Base-by-base conservation (phyloP, 1,284 basidiomycete species). In the Sphagnurus paluster region DNA sequence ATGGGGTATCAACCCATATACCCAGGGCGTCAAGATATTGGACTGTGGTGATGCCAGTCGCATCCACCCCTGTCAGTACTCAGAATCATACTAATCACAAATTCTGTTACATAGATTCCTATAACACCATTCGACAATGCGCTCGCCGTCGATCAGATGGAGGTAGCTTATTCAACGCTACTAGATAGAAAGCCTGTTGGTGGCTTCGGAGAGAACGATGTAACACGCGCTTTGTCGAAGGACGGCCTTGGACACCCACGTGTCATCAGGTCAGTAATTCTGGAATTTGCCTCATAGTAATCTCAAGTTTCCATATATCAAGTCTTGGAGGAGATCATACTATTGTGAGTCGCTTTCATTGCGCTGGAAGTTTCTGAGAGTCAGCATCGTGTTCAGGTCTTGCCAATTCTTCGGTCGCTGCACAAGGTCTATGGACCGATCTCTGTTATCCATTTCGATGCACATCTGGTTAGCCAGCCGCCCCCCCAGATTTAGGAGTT, bases 401-500 rank as follows among this genome's bases (percentile, higher is more conserved):
- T 86, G 17, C 87, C 87, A 6, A 87, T 90, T 53, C 72, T 91
- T 11, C 81, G 87, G 33, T 76, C 87, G 5, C 66, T 91, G 33
- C 65, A 86, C 68, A 80, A 79, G 58, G 71, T 84, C 16, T 88
- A 91, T 58, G 88, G 87, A 1, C 84, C 85, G 0, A 75, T 89
- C 40, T 83, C 84, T 26, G 84, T 90, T 38, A 87, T 91, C 39
- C 89, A 91, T 62, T 90, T 91, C 52, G 88, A 91, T 58, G 83
- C 86, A 0, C 88, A 91, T 64, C 67, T 89, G 53, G 73, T 74
- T n/a, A n/a, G n/a, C n/a, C n/a, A n/a, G n/a, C n/a, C n/a, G n/a
- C n/a, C n/a, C n/a, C n/a, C n/a, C n/a, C n/a, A n/a, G n/a, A n/a
- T n/a, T n/a, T n/a, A n/a, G 39, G 17, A 59, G 42, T 24, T 32